These are phyloP conservation scores for Arctostaphylos glauca DNA, from an alignment of 148 eudicot species.

Conservation along the genomic window DNA sequence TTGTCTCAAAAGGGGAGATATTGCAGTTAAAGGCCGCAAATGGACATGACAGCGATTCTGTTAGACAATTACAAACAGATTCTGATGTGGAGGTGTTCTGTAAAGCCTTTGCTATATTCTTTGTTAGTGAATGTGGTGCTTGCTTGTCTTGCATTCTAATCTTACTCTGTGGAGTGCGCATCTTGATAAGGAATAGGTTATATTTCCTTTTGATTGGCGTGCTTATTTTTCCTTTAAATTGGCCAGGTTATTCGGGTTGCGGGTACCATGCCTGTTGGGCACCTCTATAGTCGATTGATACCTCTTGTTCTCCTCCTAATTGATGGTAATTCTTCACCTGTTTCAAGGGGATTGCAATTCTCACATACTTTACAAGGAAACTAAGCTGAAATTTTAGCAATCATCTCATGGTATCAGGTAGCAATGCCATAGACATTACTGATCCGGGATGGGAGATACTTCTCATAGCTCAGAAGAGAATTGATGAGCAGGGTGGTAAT, in stretches of 20 bases:
- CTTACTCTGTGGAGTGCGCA: not conserved
- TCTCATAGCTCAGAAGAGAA: slow-evolving; percentile 48
- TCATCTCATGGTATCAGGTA: slow-evolving; percentile 50
- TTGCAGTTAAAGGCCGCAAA: slow-evolving; percentile 32
- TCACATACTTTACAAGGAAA: not conserved
- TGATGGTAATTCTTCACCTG: slow-evolving; percentile 57
- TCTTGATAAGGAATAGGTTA: not conserved
- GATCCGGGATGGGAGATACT: slow-evolving; percentile 89
- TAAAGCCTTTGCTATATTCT: not conserved
- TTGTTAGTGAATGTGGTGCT: not conserved
- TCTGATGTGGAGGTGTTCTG: slow-evolving; percentile 43
- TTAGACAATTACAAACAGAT: slow-evolving; percentile 28
- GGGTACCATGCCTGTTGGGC: slow-evolving; percentile 62
- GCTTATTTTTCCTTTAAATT: not conserved
- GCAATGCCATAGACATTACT: slow-evolving; percentile 84
- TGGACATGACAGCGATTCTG: slow-evolving; percentile 26
- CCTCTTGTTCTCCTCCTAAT: slow-evolving; percentile 92
- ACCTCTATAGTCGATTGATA: slow-evolving; percentile 76
- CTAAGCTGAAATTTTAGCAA: not conserved
- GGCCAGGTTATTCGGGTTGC: slow-evolving; percentile 64
- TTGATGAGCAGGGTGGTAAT: slow-evolving; percentile 34
- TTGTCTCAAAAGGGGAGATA: slow-evolving; percentile 51
- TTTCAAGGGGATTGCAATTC: not conserved
- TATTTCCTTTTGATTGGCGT: slow-evolving; percentile 7
- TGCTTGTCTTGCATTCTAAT: not conserved